Evolutionary conservation across 176 grass and related monocot genomes (phyloP).

Genomic region (Avena atlantica): DNA sequence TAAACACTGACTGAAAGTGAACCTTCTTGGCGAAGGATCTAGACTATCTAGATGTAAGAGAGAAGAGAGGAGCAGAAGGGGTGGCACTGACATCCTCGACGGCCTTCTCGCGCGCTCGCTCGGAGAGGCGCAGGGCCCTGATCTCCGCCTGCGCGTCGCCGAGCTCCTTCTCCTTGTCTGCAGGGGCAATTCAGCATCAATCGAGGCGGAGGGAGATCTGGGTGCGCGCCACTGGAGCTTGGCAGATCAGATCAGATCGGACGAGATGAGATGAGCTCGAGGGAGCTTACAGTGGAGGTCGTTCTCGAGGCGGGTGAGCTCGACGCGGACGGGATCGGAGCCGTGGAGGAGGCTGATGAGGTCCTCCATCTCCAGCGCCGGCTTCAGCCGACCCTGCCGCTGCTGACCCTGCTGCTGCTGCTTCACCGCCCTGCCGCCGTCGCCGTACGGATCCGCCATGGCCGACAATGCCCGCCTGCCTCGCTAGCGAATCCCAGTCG

Average conservation of each 20-base stretch:
- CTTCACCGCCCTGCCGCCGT: slow-evolving; percentile 40
- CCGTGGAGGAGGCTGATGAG: slow-evolving; percentile 99
- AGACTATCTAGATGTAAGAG: not conserved
- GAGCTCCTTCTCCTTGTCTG: slow-evolving; percentile 94
- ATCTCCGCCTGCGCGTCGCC: slow-evolving; percentile 89
- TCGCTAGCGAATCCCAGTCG: not conserved
- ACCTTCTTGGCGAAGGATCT: no score
- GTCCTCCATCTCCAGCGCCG: slow-evolving; percentile 88
- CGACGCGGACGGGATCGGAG: slow-evolving; percentile 90
- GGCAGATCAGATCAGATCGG: slow-evolving; percentile 18
- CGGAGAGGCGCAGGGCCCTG: slow-evolving; percentile 79
- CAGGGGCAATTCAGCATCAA: not conserved
- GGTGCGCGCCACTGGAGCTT: not conserved
- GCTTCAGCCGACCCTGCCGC: slow-evolving; percentile 57
- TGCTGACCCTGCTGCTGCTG: slow-evolving; percentile 25
- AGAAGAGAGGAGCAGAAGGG: not conserved
- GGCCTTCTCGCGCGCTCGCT: slow-evolving; percentile 97
- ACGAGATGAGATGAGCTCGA: no score
- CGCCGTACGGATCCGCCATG: slow-evolving; percentile 66
- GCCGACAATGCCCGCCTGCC: not conserved
- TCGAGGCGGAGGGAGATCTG: not conserved
- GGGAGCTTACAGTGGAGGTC: slow-evolving; percentile 58
- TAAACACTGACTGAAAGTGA: not conserved
- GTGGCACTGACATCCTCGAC: slow-evolving; percentile 80
- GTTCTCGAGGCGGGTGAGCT: slow-evolving; percentile 96